These are phyloP conservation scores for Syzygium malaccense DNA, from an alignment of 441 rosid genomes.

Conservation along the genomic window DNA sequence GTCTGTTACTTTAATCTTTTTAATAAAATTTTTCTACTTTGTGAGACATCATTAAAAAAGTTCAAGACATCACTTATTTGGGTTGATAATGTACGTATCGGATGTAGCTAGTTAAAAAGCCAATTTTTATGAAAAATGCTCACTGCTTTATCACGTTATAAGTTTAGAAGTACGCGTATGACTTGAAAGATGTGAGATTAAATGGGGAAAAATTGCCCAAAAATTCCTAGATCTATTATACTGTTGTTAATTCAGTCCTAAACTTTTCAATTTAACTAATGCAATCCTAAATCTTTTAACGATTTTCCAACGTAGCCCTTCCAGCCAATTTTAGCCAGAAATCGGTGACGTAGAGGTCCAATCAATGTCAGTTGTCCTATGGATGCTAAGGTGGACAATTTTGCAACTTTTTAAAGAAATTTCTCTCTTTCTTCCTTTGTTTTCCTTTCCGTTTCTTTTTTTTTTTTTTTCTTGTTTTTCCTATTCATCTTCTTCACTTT, in stretches of 20 bases:
- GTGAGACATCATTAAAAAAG: neutral
- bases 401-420: too few relatives aligned
- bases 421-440: too few relatives aligned
- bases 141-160: neutral
- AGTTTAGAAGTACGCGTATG: neutral
- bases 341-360: too few relatives aligned
- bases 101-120: neutral
- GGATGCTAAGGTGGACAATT: neutral
- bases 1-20: neutral
- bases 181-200: neutral
- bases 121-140: neutral
- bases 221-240: neutral
- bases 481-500: neutral
- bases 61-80: neutral
- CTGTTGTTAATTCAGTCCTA: fast-evolving
- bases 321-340: too few relatives aligned
- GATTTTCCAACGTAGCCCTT: too few relatives aligned
- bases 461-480: neutral
- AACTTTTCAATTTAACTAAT: too few relatives aligned
- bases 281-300: too few relatives aligned
- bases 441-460: neutral
- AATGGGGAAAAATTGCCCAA: neutral
- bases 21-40: neutral
- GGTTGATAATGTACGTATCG: neutral
- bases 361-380: too few relatives aligned